phyloP scores from a whole-genome alignment of 352 stramenopile species.

The Blastocystis sp. region DNA sequence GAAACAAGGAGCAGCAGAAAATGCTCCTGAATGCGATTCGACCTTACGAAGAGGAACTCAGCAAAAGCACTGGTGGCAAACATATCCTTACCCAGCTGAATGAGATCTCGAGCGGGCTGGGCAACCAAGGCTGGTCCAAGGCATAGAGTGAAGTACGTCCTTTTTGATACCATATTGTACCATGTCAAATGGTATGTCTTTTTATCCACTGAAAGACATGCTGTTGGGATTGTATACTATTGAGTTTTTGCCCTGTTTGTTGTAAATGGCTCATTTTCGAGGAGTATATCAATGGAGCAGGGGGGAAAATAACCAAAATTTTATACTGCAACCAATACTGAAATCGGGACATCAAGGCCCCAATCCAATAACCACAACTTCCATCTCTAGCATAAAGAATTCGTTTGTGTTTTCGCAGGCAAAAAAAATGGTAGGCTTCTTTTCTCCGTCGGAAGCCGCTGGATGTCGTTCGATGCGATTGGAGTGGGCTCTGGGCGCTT shows the following conservation, averaged over 20 bases:
- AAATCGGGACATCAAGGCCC: neutral
- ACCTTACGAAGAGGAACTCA: constrained; percentile 75
- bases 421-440: constrained; percentile 42
- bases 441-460: neutral
- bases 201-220: neutral
- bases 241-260: constrained; percentile 38
- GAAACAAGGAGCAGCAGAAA: constrained; percentile 83
- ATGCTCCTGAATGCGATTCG: constrained; percentile 87
- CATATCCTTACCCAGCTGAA: constrained; percentile 57
- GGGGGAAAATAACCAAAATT: neutral
- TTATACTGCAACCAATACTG: neutral
- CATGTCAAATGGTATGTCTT: constrained; percentile 27
- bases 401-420: constrained; percentile 38
- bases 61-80: constrained; percentile 36
- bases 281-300: neutral
- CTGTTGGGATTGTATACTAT: constrained; percentile 59
- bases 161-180: constrained; percentile 52
- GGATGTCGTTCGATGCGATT: neutral
- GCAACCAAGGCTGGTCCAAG: neutral
- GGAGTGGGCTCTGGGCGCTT: neutral
- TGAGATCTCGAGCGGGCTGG: constrained; percentile 2
- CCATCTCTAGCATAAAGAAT: constrained; percentile 11
- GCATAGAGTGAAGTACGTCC: neutral
- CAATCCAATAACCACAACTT: constrained; percentile 9
- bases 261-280: neutral